Evolutionary conservation across 192 early-diverging fungal genomes (phyloP).

Genomic region (Coemansia sp.): DNA sequence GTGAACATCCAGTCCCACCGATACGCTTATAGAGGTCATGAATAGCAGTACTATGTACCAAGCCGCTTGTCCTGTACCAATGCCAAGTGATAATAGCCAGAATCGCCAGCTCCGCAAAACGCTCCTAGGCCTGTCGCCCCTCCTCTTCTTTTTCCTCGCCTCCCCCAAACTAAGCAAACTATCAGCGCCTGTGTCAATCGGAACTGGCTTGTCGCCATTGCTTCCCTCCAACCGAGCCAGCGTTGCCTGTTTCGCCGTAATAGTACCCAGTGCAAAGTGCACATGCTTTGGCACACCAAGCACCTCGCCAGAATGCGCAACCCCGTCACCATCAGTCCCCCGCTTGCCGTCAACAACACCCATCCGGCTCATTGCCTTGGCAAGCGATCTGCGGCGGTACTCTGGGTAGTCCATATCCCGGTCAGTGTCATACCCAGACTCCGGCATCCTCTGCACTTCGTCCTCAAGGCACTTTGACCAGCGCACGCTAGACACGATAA

Average conservation of each 20-base stretch:
- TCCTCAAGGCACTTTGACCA: constrained; percentile 49
- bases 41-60: constrained; percentile 50
- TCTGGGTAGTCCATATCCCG: constrained; percentile 12
- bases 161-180: too few relatives aligned
- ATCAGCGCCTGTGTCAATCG: not conserved
- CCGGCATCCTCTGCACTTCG: constrained; percentile 3
- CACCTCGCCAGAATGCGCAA: not conserved
- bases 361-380: too few relatives aligned
- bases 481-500: constrained; percentile 21
- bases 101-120: constrained; percentile 32
- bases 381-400: constrained; percentile 14
- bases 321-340: too few relatives aligned
- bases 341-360: too few relatives aligned
- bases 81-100: constrained; percentile 40
- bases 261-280: constrained; percentile 20
- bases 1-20: constrained; percentile 43
- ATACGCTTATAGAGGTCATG: constrained; percentile 44
- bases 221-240: constrained; percentile 29
- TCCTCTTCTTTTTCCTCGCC: not conserved
- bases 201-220: not conserved
- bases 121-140: not conserved
- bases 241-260: constrained; percentile 2
- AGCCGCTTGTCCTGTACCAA: constrained; percentile 38
- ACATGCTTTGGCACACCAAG: constrained; percentile 17
- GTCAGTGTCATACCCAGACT: constrained; percentile 20